phyloP scores from a whole-genome alignment of 306 rosid species.

The Begonia fuchsioides region DNA sequence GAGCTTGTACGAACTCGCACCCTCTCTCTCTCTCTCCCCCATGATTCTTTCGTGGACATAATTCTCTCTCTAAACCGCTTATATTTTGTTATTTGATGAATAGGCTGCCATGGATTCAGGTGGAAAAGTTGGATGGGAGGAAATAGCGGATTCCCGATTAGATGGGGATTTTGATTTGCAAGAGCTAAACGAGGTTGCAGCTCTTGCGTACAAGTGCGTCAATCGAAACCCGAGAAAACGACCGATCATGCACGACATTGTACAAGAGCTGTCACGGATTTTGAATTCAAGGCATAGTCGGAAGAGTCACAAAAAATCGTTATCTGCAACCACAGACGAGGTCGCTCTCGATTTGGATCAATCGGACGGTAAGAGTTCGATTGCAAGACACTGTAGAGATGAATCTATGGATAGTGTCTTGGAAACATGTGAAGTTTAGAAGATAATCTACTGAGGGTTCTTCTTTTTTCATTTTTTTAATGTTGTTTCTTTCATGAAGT shows the following conservation, averaged over 20 bases:
- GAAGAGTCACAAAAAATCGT: slow-evolving; percentile 38
- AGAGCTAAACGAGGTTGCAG: slow-evolving; percentile 79
- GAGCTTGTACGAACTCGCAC: slow-evolving; percentile 93
- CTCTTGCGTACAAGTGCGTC: slow-evolving; percentile 79
- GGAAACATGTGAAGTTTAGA: slow-evolving; percentile 55
- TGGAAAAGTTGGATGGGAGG: slow-evolving; percentile 98
- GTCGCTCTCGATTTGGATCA: slow-evolving; percentile 46
- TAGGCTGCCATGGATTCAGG: slow-evolving; percentile 93
- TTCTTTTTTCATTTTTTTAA: no score
- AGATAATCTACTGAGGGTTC: background rate
- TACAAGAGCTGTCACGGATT: slow-evolving; percentile 58
- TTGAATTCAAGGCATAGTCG: slow-evolving; percentile 40
- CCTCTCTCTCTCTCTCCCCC: slow-evolving; percentile 18
- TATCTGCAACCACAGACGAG: slow-evolving; percentile 55
- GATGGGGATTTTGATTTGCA: slow-evolving; percentile 62
- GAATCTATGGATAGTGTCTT: slow-evolving; percentile 71
- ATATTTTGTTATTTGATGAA: slow-evolving; percentile 15
- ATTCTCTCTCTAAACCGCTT: background rate
- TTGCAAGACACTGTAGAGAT: slow-evolving; percentile 47
- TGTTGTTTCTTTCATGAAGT: no score
- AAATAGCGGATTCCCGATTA: slow-evolving; percentile 60
- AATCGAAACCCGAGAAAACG: slow-evolving; percentile 59
- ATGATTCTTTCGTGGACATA: background rate
- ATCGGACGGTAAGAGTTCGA: slow-evolving; percentile 27
- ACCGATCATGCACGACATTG: slow-evolving; percentile 86